Evolutionary conservation across 805 yeast genomes (phyloP).

Genomic region (Pichia thaimueangensis): DNA sequence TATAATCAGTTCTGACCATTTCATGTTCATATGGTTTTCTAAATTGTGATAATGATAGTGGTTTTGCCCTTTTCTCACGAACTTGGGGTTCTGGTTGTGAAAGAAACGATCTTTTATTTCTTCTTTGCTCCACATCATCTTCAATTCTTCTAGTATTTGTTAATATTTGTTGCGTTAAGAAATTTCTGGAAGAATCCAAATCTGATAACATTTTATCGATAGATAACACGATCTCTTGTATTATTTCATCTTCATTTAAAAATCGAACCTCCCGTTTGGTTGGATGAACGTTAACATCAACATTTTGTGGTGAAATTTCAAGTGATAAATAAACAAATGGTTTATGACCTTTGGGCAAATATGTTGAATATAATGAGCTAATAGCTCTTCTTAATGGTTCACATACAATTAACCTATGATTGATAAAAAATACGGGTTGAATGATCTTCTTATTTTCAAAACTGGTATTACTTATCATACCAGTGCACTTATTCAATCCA

Average conservation of each 20-base stretch:
- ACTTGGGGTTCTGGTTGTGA: not conserved
- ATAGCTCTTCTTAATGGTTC: conserved; percentile 74
- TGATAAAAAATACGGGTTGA: conserved; percentile 76
- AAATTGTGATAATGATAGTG: conserved; percentile 13
- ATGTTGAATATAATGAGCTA: conserved; percentile 51
- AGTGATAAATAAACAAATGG: conserved; percentile 75
- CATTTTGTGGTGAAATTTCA: conserved; percentile 55
- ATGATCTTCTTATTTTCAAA: conserved; percentile 59
- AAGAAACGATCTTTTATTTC: conserved; percentile 6
- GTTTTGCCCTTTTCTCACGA: conserved; percentile 3
- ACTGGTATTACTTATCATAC: conserved; percentile 66
- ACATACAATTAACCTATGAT: conserved; percentile 73
- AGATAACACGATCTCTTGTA: conserved; percentile 46
- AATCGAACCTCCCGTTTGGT: conserved; percentile 90
- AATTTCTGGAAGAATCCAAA: conserved; percentile 63
- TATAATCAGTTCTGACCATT: conserved; percentile 64
- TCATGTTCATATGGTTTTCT: conserved; percentile 52
- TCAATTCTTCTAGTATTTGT: conserved; percentile 25
- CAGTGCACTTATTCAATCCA: conserved; percentile 51
- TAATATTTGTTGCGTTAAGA: conserved; percentile 54
- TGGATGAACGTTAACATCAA: conserved; percentile 95
- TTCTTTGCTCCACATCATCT: conserved; percentile 6
- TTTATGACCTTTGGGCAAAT: conserved; percentile 69
- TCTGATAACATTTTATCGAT: conserved; percentile 46
- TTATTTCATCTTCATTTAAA: conserved; percentile 78